Conservation (phyloP, 2,329 filamentous ascomycete species). For the Hymenoscyphus salicellus region DNA sequence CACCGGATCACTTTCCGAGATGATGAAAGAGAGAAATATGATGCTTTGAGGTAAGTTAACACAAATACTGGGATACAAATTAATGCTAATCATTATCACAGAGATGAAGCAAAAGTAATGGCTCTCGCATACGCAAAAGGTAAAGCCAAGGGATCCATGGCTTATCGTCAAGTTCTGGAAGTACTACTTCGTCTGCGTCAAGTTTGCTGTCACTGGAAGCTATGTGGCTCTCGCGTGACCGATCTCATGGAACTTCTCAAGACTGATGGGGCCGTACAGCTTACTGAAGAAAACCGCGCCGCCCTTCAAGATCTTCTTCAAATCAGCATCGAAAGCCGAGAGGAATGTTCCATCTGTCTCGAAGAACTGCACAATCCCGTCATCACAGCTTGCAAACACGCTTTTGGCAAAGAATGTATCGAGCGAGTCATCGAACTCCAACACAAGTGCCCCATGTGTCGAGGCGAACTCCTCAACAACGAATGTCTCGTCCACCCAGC, state of each 20-base stretch:
- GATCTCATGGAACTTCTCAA: slow-evolving; percentile 70
- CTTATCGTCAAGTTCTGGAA: slow-evolving; percentile 75
- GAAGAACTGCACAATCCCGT: slow-evolving; percentile 69
- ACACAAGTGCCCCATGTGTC: slow-evolving; percentile 81
- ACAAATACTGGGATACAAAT: background rate
- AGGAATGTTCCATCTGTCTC: slow-evolving; percentile 80
- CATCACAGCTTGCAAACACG: slow-evolving; percentile 81
- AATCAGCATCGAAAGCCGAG: slow-evolving; percentile 73
- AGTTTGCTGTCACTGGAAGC: slow-evolving; percentile 83
- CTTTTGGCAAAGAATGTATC: slow-evolving; percentile 74
- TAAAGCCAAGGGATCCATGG: slow-evolving; percentile 44
- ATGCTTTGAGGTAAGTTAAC: slow-evolving; percentile 60
- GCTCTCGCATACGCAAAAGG: slow-evolving; percentile 57
- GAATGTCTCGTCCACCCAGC: slow-evolving; percentile 65
- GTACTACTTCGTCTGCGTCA: slow-evolving; percentile 79
- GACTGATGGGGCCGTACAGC: slow-evolving; percentile 60
- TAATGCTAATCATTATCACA: slow-evolving; percentile 37
- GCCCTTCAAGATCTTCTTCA: slow-evolving; percentile 74
- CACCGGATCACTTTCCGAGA: slow-evolving; percentile 70
- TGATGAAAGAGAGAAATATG: slow-evolving; percentile 75
- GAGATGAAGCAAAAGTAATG: slow-evolving; percentile 70
- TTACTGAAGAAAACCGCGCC: slow-evolving; percentile 69
- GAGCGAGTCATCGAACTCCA: slow-evolving; percentile 70
- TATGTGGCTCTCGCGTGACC: slow-evolving; percentile 72
- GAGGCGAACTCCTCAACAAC: slow-evolving; percentile 60